Evolutionary conservation across 2,329 filamentous ascomycete genomes (phyloP), one percentile per base, ranked within the genome.

Genomic region (Corniculantispora saksenae): DNA sequence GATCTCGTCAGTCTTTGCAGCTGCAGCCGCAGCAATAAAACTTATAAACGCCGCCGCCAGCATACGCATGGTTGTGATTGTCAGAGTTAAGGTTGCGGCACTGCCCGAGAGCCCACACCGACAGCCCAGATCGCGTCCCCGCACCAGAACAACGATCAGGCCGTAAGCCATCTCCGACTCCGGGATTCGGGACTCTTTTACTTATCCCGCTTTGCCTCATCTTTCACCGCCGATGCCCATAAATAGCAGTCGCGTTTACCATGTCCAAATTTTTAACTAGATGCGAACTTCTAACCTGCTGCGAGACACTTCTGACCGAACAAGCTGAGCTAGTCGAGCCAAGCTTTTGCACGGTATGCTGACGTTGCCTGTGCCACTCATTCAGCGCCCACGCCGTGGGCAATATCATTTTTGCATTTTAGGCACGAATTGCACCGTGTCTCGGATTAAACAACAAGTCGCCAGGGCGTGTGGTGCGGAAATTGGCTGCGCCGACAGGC

Each of bases 311-410:
- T 25, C 13, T 25, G 23, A 56, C n/a, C 29, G 7, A 25, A 40
- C 7, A 13, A 45, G 13, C 23, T 45, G 35, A 35, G 25, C 55
- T 47, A 32, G 38, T 47, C 25, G 38, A 47, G 25, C 55, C 55
- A 45, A 45, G 55, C 51, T 58, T 43, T 58, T 45, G 32, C 40
- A 15, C 21, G 55, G 55, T 32, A 55, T 55, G 51, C 51, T 55
- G 32, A 55, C 29, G 51, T 21, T 38, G 51, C 19, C n/a, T 38
- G 29, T 38, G 51, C 32, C 12, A 15, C 29, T 13, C n/a, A 6
- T 3, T 1, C 51, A 15, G 51, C 48, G 9, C 51, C 51, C 32
- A 25, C 48, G 25, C 32, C 21, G 32, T 23, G 47, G 55, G 38
- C 54, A 47, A 23, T 13, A 27, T 43, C 54, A 47, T 21, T 43